A percentile compares a stretch with the other conserved stretches of the same genome.
Conservation (phyloP, 257 asterid species). For the Przewalskia tangutica region DNA sequence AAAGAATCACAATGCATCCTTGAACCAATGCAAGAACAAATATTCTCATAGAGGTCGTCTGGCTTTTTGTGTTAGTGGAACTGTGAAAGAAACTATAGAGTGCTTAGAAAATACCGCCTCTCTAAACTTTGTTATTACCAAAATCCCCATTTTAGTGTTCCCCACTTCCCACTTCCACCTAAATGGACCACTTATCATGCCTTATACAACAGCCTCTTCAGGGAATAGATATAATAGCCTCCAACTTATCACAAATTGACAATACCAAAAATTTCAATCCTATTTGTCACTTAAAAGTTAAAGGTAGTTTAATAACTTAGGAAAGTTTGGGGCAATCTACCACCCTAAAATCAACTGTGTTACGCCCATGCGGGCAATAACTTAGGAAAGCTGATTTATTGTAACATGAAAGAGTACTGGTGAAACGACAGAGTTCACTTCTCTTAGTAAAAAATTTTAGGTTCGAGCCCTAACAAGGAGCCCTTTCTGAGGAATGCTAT, state of each 20-base stretch:
- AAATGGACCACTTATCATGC: background rate
- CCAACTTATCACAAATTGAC: background rate
- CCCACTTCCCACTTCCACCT: background rate
- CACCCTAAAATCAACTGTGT: no score
- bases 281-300: background rate
- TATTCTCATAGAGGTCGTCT: constrained; percentile 3
- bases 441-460: background rate
- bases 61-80: background rate
- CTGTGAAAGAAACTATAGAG: background rate
- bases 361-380: no score
- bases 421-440: background rate
- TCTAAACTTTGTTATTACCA: background rate
- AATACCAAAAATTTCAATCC: background rate
- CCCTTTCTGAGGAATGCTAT: no score
- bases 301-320: background rate
- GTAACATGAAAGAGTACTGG: background rate
- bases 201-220: background rate
- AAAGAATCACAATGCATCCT: background rate
- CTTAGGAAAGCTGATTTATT: background rate
- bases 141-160: background rate
- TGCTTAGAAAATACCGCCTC: background rate
- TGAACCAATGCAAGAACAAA: constrained; percentile 5
- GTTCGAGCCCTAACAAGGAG: no score
- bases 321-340: no score
- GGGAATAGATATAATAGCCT: background rate